Conservation (phyloP, 768 basidiomycete genomes). For the Mycena olivaceomarginata region DNA sequence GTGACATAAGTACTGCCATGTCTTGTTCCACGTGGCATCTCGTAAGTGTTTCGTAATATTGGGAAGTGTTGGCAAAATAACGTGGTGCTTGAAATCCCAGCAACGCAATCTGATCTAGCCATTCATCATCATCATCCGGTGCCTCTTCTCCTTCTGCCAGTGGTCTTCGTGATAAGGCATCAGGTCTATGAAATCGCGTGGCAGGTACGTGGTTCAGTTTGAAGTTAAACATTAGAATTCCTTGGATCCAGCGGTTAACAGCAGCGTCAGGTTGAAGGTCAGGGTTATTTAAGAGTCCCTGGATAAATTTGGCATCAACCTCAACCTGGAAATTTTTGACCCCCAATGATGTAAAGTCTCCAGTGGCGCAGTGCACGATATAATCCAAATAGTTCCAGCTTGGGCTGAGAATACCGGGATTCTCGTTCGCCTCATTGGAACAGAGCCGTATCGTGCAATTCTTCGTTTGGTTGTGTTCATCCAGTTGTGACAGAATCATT, state of each 20-base stretch:
- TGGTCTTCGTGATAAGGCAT: not conserved
- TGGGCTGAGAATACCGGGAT: conserved; percentile 12
- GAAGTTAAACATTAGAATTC: not conserved
- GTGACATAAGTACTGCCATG: no score
- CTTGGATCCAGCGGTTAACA: no score
- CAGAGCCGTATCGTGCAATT: conserved; percentile 54
- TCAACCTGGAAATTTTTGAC: not conserved
- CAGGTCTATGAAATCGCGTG: not conserved
- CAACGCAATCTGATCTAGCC: not conserved
- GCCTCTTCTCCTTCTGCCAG: not conserved
- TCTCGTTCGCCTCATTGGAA: conserved; percentile 57
- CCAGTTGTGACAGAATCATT: conserved; percentile 55
- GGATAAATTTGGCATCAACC: not conserved
- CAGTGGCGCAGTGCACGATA: not conserved
- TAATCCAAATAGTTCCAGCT: conserved; percentile 42
- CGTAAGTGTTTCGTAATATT: no score
- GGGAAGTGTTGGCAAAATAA: no score
- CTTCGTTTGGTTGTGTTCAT: conserved; percentile 47
- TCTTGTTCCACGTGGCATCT: no score
- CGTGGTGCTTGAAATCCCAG: no score
- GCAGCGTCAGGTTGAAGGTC: not conserved
- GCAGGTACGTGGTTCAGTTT: not conserved
- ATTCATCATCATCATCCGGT: not conserved
- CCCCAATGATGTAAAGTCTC: not conserved
- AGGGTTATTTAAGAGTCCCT: not conserved